Conservation (phyloP, 2,329 filamentous ascomycete genomes). For the Akanthomyces lecanii region DNA sequence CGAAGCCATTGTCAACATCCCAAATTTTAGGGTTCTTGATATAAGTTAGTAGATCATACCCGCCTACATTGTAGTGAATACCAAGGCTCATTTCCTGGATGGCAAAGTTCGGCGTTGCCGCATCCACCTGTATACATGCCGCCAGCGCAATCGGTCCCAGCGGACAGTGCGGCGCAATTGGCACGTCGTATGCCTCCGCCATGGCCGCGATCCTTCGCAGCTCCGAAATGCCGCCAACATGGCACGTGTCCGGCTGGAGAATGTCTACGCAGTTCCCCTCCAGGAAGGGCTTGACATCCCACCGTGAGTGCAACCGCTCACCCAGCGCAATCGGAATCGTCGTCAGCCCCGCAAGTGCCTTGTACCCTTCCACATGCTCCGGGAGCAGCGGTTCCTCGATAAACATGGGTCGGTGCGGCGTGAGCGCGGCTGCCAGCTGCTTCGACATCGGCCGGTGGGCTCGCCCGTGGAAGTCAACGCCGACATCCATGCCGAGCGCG, state of each 20-base stretch:
- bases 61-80: slow-evolving; percentile 71
- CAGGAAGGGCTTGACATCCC: slow-evolving; percentile 70
- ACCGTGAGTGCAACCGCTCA: slow-evolving; percentile 66
- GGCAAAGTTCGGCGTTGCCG: slow-evolving; percentile 58
- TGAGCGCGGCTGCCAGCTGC: slow-evolving; percentile 63
- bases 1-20: slow-evolving; percentile 62
- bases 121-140: slow-evolving; percentile 64
- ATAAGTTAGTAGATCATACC: slow-evolving; percentile 63
- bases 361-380: slow-evolving; percentile 64
- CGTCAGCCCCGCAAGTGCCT: slow-evolving; percentile 39
- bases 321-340: slow-evolving; percentile 66
- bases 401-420: slow-evolving; percentile 67
- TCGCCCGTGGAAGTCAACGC: slow-evolving; percentile 73
- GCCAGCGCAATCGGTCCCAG: slow-evolving; percentile 69
- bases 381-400: slow-evolving; percentile 70
- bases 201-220: slow-evolving; percentile 64
- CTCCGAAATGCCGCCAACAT: slow-evolving; percentile 70
- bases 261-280: slow-evolving; percentile 66
- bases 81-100: slow-evolving; percentile 78
- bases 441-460: slow-evolving; percentile 79
- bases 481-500: slow-evolving; percentile 65
- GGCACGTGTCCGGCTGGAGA: slow-evolving; percentile 68
- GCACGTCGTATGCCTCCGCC: slow-evolving; percentile 70
- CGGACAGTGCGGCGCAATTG: slow-evolving; percentile 69
- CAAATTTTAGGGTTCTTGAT: slow-evolving; percentile 61